Base-by-base conservation (phyloP, 345 rosid species). In the Hibiscus trionum region DNA sequence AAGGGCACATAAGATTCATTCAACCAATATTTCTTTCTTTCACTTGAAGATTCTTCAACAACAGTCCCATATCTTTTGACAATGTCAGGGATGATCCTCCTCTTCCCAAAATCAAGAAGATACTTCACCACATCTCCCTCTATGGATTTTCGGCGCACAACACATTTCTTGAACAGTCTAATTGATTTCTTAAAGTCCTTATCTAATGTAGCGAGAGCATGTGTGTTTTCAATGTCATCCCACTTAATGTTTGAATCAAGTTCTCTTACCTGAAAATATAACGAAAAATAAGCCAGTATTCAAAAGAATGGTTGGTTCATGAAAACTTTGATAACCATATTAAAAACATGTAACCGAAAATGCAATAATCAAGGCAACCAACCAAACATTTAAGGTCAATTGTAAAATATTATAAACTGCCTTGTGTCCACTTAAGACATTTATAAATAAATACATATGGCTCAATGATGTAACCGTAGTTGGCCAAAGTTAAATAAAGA, bases 81-180 rank as follows among this genome's bases (percentile, higher is more conserved):
- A 69, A 89, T 76, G 12, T 89, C 91, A 46, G 99, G 99, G 72
- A 95, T 76, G 79, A 76, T 80, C 87, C 87, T 95, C 82, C 99
- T 89, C 84, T 92, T 92, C 66, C 99, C 99, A 82, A 95, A 95
- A 84, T 95, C 99, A 80, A 95, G 91, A 82, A 95, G 97, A 85
- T 92, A 95, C 80, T 86, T 95, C 55, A 78, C 80, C 42, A 66
- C 82, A 61, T 81, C 82, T 60, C 82, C 88, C 73, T 88, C 97
- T 19, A 78, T 11, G 71, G 78, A 67, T 82, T 91, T 95, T 76
- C 96, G 82, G 73, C 99, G 97, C 61, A 95, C 73, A 76, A 90
- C 86, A 21, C 81, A 89, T 79, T 95, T 95, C 84, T 92, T 95
- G 76, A 92, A 95, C 69, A 87, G 79, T 86, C 99, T 84, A 68